Evolutionary conservation across 148 eudicot genomes (phyloP).

Genomic region (Rhododendron kiyosumense): DNA sequence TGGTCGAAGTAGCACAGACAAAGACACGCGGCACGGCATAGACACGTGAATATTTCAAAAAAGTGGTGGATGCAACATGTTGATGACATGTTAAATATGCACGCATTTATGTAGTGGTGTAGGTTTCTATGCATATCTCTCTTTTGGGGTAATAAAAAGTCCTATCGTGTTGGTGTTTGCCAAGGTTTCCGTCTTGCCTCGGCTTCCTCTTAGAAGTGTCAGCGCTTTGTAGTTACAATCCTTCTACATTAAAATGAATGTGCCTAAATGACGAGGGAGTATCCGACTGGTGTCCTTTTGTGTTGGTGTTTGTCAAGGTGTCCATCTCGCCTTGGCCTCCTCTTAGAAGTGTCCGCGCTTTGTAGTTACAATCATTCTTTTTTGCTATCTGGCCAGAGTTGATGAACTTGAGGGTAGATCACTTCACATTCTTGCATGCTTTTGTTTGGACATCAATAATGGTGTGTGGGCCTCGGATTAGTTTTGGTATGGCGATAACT

Average conservation of each 20-base stretch:
- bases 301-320: no score
- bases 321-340: no score
- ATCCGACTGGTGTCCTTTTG: no score
- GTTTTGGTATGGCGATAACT: background rate
- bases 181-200: background rate
- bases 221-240: no score
- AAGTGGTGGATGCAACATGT: background rate
- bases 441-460: background rate
- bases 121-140: background rate
- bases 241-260: no score
- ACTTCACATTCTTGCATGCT: background rate
- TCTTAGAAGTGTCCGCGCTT: background rate
- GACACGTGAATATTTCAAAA: background rate
- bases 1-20: background rate
- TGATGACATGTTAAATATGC: background rate
- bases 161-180: background rate
- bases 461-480: background rate
- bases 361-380: background rate
- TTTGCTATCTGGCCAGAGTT: background rate
- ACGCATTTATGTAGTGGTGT: background rate
- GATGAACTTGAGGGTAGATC: background rate
- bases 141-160: background rate
- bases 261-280: no score
- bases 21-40: background rate
- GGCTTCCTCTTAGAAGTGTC: background rate